Percentiles rank a stretch among this genome's conserved stretches.
Evolutionary conservation across 345 rosid species (phyloP).

Genomic region (Salix suchowensis): DNA sequence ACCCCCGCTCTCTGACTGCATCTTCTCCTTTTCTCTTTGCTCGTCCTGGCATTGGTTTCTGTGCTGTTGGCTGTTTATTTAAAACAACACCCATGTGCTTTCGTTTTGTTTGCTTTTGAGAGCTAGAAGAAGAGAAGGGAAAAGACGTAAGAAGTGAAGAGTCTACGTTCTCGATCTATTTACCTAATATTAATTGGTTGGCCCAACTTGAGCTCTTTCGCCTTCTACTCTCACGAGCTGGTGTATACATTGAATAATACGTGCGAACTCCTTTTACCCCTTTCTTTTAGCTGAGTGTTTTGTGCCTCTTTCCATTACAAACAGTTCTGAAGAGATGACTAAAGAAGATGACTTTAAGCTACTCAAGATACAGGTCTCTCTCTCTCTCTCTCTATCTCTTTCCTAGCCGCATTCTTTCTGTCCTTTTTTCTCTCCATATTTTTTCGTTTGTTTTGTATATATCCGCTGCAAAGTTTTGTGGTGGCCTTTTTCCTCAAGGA

Average conservation of each 20-base stretch:
- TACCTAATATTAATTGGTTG: background rate
- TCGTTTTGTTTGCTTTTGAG: conserved; percentile 26
- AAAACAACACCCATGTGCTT: conserved; percentile 29
- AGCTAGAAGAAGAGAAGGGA: conserved; percentile 5
- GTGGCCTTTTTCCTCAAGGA: conserved; percentile 4
- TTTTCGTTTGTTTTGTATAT: background rate
- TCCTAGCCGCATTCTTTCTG: conserved; percentile 16
- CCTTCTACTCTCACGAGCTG: background rate
- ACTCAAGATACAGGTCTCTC: conserved; percentile 74
- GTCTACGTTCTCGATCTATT: background rate
- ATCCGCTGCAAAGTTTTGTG: conserved; percentile 6
- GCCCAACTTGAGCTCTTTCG: background rate
- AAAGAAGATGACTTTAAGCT: conserved; percentile 87
- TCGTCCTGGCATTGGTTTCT: background rate
- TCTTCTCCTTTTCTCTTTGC: background rate
- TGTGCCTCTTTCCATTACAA: conserved; percentile 20
- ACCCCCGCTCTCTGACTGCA: background rate
- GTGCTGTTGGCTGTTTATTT: background rate
- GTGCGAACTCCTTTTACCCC: background rate
- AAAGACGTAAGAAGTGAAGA: background rate
- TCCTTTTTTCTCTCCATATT: background rate
- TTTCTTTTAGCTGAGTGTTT: conserved; percentile 7
- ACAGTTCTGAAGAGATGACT: conserved; percentile 48
- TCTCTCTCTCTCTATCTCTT: background rate
- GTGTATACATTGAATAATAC: background rate